Conservation (phyloP, 2,329 filamentous ascomycete genomes). For the Amylocarpus encephaloides region DNA sequence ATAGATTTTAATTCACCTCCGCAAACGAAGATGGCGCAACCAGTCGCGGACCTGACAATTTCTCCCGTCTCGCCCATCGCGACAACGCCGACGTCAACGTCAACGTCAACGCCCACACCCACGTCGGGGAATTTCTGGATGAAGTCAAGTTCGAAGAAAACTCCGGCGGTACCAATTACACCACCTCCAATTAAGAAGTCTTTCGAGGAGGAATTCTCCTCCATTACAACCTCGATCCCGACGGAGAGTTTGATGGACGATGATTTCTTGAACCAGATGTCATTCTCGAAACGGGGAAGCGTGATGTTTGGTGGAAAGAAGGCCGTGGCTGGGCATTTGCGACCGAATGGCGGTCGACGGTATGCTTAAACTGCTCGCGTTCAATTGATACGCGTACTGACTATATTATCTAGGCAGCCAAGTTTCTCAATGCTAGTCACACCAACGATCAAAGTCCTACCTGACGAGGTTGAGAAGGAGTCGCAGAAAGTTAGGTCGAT, state of each 20-base stretch:
- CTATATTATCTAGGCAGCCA: slow-evolving; percentile 21
- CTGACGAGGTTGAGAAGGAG: slow-evolving; percentile 30
- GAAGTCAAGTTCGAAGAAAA: slow-evolving; percentile 15
- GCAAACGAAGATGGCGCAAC: slow-evolving; percentile 4
- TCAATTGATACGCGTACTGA: slow-evolving; percentile 9
- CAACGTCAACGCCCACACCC: too few relatives aligned
- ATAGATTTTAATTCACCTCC: slow-evolving; percentile 23
- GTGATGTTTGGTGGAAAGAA: slow-evolving; percentile 51
- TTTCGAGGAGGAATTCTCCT: slow-evolving; percentile 37
- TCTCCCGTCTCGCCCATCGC: slow-evolving; percentile 1
- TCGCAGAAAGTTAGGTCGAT: slow-evolving; percentile 32
- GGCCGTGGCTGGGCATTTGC: slow-evolving; percentile 22
- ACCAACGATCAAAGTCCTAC: slow-evolving; percentile 22
- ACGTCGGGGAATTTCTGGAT: slow-evolving; percentile 15
- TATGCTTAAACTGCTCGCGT: slow-evolving; percentile 7
- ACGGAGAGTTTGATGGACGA: slow-evolving; percentile 51
- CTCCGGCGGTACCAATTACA: slow-evolving; percentile 7
- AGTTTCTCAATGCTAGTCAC: slow-evolving; percentile 27
- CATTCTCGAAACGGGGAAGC: slow-evolving; percentile 59
- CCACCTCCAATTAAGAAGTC: slow-evolving; percentile 19
- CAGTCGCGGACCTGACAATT: background rate
- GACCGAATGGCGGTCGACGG: slow-evolving; percentile 22
- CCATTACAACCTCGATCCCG: slow-evolving; percentile 51
- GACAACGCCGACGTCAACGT: slow-evolving; percentile 2
- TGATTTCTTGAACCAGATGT: slow-evolving; percentile 49